Evolutionary conservation across 352 stramenopile genomes (phyloP).

Genomic region (Phytophthora constricta): DNA sequence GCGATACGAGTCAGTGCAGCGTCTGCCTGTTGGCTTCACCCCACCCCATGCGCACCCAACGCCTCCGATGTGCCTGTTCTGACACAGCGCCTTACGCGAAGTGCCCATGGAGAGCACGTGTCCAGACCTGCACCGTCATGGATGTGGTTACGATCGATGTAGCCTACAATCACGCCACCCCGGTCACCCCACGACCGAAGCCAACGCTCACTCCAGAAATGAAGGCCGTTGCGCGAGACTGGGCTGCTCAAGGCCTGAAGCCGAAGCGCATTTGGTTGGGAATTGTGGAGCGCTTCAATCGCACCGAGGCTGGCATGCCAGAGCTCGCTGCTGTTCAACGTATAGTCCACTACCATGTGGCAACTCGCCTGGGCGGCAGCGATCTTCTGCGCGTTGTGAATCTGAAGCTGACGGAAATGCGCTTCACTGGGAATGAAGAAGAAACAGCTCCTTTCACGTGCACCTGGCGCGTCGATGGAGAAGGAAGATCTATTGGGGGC

Average conservation of each 20-base stretch:
- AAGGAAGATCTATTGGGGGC: background rate
- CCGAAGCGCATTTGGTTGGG: constrained; percentile 20
- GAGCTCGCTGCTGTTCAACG: background rate
- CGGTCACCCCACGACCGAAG: background rate
- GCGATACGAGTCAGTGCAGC: constrained; percentile 1
- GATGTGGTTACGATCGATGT: constrained; percentile 13
- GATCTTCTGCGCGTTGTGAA: constrained; percentile 1
- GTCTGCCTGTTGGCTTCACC: background rate
- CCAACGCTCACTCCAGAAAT: constrained; percentile 17
- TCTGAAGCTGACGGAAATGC: background rate
- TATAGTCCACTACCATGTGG: constrained; percentile 15
- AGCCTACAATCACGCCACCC: constrained; percentile 8
- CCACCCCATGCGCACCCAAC: constrained; percentile 7
- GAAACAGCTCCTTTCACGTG: constrained; percentile 19
- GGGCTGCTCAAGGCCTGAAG: constrained; percentile 12
- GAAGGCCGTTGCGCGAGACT: constrained; percentile 11
- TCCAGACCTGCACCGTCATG: constrained; percentile 13
- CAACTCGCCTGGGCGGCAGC: constrained; percentile 7
- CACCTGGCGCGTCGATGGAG: background rate
- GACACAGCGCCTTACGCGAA: background rate
- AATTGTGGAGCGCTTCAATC: constrained; percentile 10
- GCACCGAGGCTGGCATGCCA: background rate
- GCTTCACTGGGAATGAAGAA: constrained; percentile 18
- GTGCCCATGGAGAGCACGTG: constrained; percentile 15
- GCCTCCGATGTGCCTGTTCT: background rate